A percentile compares a stretch with the other conserved stretches of the same genome.
Evolutionary conservation across 257 asterid species (phyloP).

Genomic region (Scutellaria barbata): DNA sequence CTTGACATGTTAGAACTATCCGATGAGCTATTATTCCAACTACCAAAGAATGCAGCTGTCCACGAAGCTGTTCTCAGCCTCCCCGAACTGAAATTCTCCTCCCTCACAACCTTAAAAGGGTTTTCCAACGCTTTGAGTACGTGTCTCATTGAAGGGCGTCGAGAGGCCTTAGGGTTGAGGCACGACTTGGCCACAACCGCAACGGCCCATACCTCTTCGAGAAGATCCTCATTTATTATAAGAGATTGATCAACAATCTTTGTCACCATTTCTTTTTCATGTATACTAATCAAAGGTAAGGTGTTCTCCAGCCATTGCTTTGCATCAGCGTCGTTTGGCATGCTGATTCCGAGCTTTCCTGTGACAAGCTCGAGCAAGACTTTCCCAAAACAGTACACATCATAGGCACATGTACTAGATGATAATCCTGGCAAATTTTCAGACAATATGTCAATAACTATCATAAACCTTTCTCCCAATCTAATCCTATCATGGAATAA

Average conservation of each 20-base stretch:
- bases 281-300: slow-evolving; percentile 48
- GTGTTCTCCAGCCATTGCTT: slow-evolving; percentile 56
- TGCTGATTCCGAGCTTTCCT: slow-evolving; percentile 59
- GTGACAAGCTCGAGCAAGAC: slow-evolving; percentile 73
- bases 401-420: slow-evolving; percentile 51
- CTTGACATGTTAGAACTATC: slow-evolving; percentile 43
- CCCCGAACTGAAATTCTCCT: slow-evolving; percentile 56
- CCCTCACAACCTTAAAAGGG: slow-evolving; percentile 73
- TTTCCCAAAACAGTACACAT: slow-evolving; percentile 74
- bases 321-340: slow-evolving; percentile 42
- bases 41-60: slow-evolving; percentile 60
- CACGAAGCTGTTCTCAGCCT: slow-evolving; percentile 51
- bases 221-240: slow-evolving; percentile 64
- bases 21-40: slow-evolving; percentile 68
- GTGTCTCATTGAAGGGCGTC: slow-evolving; percentile 68
- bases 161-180: slow-evolving; percentile 60
- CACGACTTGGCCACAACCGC: slow-evolving; percentile 75
- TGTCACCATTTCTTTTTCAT: slow-evolving; percentile 53
- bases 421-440: slow-evolving; percentile 46
- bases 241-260: slow-evolving; percentile 65
- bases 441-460: neutral
- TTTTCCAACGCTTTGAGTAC: slow-evolving; percentile 69
- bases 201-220: slow-evolving; percentile 76
- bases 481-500: too few relatives aligned
- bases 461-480: too few relatives aligned